These are phyloP conservation scores for Talaromyces sp. DNA, from an alignment of 2,329 filamentous ascomycete species.

Conservation along the genomic window DNA sequence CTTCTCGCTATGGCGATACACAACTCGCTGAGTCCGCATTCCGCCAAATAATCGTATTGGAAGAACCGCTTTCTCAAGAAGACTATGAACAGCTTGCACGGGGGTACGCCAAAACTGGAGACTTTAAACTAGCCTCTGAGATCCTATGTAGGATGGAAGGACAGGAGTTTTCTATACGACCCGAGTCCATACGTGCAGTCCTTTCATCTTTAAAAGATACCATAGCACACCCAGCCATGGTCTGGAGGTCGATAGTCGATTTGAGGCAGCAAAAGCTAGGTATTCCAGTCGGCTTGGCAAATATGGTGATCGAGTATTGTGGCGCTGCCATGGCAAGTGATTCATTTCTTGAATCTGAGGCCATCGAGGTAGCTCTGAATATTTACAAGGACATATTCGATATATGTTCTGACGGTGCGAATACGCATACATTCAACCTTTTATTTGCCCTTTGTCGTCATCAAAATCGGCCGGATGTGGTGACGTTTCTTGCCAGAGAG, in stretches of 20 bases:
- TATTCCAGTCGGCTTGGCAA: constrained; percentile 46
- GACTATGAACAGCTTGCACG: constrained; percentile 80
- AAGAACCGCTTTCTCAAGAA: constrained; percentile 54
- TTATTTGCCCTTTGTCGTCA: constrained; percentile 49
- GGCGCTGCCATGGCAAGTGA: constrained; percentile 34
- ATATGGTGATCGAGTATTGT: constrained; percentile 48
- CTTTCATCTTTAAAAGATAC: constrained; percentile 51
- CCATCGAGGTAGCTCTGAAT: constrained; percentile 45
- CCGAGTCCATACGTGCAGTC: constrained; percentile 60
- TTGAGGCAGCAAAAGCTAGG: constrained; percentile 45
- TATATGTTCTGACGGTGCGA: constrained; percentile 42
- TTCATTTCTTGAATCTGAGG: constrained; percentile 25
- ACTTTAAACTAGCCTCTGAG: constrained; percentile 63
- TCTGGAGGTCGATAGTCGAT: constrained; percentile 53
- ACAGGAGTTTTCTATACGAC: constrained; percentile 53
- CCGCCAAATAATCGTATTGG: constrained; percentile 51
- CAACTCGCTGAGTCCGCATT: constrained; percentile 67
- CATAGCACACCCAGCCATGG: constrained; percentile 43
- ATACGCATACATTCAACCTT: constrained; percentile 53
- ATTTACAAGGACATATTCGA: constrained; percentile 58
- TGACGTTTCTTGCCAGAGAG: constrained; percentile 59
- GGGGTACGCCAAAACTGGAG: constrained; percentile 57
- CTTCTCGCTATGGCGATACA: constrained; percentile 63
- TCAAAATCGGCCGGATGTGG: constrained; percentile 46
- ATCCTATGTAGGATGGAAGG: constrained; percentile 69